Percentiles rank a stretch among this genome's conserved stretches.
Conservation (phyloP, 768 basidiomycete species). For the Trametes elegans region DNA sequence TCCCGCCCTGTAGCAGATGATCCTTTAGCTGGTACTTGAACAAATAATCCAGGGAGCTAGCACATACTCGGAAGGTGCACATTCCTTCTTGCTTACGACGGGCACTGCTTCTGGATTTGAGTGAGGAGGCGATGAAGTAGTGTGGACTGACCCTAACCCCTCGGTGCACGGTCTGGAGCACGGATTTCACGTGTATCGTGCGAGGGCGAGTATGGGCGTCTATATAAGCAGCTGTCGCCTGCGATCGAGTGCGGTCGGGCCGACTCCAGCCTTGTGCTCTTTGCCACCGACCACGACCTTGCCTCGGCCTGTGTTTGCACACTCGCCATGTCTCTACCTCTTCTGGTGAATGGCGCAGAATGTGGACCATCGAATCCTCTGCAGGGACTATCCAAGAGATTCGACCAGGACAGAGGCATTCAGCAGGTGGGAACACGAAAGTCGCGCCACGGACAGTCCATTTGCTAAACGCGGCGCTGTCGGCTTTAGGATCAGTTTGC, state of each 20-base stretch:
- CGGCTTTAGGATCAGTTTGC: constrained; percentile 65
- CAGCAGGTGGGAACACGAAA: constrained; percentile 58
- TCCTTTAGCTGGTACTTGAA: too few species aligned
- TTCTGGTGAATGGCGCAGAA: constrained; percentile 74
- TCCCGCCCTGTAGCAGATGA: too few species aligned
- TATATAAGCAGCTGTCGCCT: neutral
- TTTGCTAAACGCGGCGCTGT: neutral
- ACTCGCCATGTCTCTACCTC: constrained; percentile 67
- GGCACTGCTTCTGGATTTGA: too few species aligned
- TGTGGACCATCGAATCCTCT: constrained; percentile 87
- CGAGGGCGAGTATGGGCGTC: neutral
- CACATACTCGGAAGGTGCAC: too few species aligned
- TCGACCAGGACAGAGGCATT: constrained; percentile 74
- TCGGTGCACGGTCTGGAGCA: too few species aligned
- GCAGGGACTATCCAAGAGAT: constrained; percentile 73
- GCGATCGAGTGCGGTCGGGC: neutral
- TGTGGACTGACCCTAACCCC: too few species aligned
- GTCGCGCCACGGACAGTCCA: neutral
- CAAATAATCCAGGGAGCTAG: too few species aligned
- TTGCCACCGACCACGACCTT: neutral
- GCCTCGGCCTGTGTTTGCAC: neutral
- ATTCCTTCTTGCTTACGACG: too few species aligned
- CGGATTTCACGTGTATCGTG: neutral
- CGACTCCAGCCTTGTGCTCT: neutral
- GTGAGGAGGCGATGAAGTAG: too few species aligned